Percentiles rank a stretch among this genome's conserved stretches.
Evolutionary conservation across 2,329 filamentous ascomycete genomes (phyloP).

Genomic region (Verticillium longisporum): DNA sequence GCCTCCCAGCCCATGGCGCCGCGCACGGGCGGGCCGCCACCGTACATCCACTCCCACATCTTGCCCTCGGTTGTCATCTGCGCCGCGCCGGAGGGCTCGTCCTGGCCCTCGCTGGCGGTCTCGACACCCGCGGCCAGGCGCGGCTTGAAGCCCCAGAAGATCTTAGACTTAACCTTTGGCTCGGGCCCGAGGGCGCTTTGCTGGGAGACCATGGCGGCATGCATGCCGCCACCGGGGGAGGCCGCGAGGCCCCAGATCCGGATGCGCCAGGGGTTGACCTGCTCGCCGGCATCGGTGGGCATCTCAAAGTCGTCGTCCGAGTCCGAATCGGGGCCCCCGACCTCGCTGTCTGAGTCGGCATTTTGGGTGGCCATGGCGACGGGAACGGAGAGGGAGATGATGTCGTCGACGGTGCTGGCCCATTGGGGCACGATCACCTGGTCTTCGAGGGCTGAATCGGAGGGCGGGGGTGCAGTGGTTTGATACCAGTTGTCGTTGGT

Average conservation of each 20-base stretch:
- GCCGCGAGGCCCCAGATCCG: slow-evolving; percentile 46
- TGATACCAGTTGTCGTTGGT: slow-evolving; percentile 47
- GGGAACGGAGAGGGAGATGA: slow-evolving; percentile 35
- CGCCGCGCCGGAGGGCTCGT: slow-evolving; percentile 3
- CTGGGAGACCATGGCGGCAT: slow-evolving; percentile 41
- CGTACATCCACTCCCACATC: slow-evolving; percentile 55
- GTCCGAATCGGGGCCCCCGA: slow-evolving; percentile 19
- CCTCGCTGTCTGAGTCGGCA: slow-evolving; percentile 23
- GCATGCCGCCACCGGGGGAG: slow-evolving; percentile 44
- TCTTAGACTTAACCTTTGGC: slow-evolving; percentile 27
- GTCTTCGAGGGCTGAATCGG: slow-evolving; percentile 3
- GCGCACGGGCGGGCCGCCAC: slow-evolving; percentile 37
- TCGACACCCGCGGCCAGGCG: slow-evolving; percentile 1
- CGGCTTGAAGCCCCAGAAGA: slow-evolving; percentile 25
- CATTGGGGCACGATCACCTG: slow-evolving; percentile 30
- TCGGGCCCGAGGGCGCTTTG: slow-evolving; percentile 43
- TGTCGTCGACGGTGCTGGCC: slow-evolving; percentile 38
- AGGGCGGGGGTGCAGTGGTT: slow-evolving; percentile 29
- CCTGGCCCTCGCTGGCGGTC: not conserved
- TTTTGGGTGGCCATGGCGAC: slow-evolving; percentile 35
- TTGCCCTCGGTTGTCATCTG: slow-evolving; percentile 45
- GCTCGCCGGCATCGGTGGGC: slow-evolving; percentile 25
- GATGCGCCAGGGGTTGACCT: slow-evolving; percentile 41
- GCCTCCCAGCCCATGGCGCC: slow-evolving; percentile 19
- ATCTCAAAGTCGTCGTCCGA: slow-evolving; percentile 20